Base-by-base conservation (phyloP, 2,329 filamentous ascomycete genomes). In the Raffaelea deltoideospora region DNA sequence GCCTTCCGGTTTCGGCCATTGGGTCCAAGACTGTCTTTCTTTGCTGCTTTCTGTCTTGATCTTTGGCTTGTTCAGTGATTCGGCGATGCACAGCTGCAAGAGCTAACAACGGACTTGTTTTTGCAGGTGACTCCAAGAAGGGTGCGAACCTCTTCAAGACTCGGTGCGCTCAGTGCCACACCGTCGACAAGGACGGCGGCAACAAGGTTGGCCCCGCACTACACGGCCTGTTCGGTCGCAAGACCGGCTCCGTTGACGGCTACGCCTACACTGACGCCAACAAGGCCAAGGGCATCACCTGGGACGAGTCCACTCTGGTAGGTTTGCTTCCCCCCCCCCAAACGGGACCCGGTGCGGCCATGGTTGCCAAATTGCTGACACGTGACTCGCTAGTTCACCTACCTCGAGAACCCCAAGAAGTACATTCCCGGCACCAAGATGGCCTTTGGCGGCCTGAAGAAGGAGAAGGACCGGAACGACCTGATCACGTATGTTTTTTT, bases 371-470 rank as follows among this genome's bases (percentile, higher is more conserved):
- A 35, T 13, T 5, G 15, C 31, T 33, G 41, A 53, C 42, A 8
- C 3, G 10, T 14, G n/a, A n/a, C n/a, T n/a, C n/a, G 23, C 26
- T 52, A 87, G 83, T 96, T 94, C 67, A 74, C 79, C 50, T 98
- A 98, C 79, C 87, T 98, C 56, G 90, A 98, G 77, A 96, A 96
- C 81, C 90, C 90, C 69, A 98, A 98, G 81, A 96, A 96, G 76
- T 98, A 87, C 78, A 95, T 98, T 49, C 90, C 90, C 52, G 90
- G 90, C 53, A 98, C 90, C 70, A 98, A 96, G 85, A 98, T 98
- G 90, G 90, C 90, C 55, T 98, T 96, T 61, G 90, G 90, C 69
- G 90, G 90, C 64, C 76, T 98, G 59, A 98, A 98, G 87, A 98
- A 98, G 84, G 76, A 77, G 59, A 96, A 96, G 83, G 90, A 96